These are phyloP conservation scores for Coemansia sp. DNA, from an alignment of 192 early-diverging fungal genomes.

Conservation along the genomic window DNA sequence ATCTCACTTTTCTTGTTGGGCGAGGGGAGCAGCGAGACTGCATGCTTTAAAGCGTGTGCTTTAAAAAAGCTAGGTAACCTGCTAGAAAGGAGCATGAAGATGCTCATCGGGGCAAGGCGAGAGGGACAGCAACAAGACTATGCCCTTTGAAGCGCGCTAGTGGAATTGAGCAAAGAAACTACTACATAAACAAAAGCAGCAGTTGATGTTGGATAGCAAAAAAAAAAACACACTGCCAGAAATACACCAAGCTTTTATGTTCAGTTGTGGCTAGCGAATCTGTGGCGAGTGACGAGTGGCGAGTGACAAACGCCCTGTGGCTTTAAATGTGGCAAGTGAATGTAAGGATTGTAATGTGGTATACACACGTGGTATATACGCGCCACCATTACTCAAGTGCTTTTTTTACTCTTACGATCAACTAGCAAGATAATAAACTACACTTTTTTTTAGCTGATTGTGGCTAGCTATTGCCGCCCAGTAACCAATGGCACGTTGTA, in stretches of 20 bases:
- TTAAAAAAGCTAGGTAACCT: not conserved
- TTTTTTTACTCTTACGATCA: not conserved
- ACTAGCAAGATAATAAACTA: not conserved
- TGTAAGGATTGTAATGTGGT: not conserved
- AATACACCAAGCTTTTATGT: not conserved
- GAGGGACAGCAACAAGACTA: not conserved
- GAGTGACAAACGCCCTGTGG: slow-evolving; percentile 3
- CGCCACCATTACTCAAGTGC: not conserved
- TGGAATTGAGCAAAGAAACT: not conserved
- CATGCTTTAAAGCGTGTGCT: not conserved
- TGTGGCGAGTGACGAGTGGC: slow-evolving; percentile 1
- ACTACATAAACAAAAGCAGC: not conserved
- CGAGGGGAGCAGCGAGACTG: not conserved
- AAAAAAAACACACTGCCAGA: not conserved
- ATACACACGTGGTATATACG: not conserved
- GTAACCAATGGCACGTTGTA: slow-evolving; percentile 5
- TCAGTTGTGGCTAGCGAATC: not conserved
- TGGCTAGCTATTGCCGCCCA: not conserved
- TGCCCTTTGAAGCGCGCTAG: not conserved
- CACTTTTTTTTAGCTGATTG: not conserved
- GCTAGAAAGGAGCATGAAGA: not conserved
- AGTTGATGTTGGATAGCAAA: not conserved
- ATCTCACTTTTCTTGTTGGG: not conserved
- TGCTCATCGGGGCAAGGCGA: not conserved
- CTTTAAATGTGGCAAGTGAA: slow-evolving; percentile 1